Evolutionary conservation across 202 grass and related monocot species (phyloP), one percentile per base, ranked within the genome.

Genomic region (Thinopyrum obtusiflorum): DNA sequence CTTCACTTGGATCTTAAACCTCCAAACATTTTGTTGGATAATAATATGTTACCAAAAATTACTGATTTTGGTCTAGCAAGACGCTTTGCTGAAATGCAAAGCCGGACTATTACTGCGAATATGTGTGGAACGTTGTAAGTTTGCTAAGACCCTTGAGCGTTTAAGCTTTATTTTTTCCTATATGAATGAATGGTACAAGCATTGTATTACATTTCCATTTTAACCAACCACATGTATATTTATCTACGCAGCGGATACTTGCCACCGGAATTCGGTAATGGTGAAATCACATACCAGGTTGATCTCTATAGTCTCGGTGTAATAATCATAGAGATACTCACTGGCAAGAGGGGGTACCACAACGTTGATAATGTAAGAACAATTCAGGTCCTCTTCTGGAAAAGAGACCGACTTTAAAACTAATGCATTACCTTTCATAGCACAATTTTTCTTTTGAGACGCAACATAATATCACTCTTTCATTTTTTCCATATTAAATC

Each of bases 1-100:
- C 36, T 91, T 69, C 85, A 87, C 20, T 55, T 86, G 2, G 86
- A 88, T 77, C 61, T 89, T 25, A 92, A 92, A 51, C 60, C 86
- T n/a, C 21, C 21, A 7, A 92, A 89, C 4, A 80, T 92, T 9
- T 29, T 91, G n/a, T 7, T 91, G 6, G 78, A 83, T 32, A 0
- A 44, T 17, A 57, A 79, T 3, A 86, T 86, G 78, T 4, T 64
- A 4, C 86, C 86, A 0, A 91, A 91, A 88, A 91, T 91, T 42
- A 17, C 89, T 0, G 89, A 89, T 36, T 91, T 91, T 37, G 85
- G 89, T 14, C 3, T 91, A 6, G 39, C 89, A 76, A 73, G 55
- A 3, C 6, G 35, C 20, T 89, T 92, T 27, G 23, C 15, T 18
- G 59, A 78, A 51, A 75, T 53, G 0, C 27, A 26, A 21, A 77